Base-by-base conservation (phyloP, 164 flowering plant genomes). In the Chimonanthus salicifolius region DNA sequence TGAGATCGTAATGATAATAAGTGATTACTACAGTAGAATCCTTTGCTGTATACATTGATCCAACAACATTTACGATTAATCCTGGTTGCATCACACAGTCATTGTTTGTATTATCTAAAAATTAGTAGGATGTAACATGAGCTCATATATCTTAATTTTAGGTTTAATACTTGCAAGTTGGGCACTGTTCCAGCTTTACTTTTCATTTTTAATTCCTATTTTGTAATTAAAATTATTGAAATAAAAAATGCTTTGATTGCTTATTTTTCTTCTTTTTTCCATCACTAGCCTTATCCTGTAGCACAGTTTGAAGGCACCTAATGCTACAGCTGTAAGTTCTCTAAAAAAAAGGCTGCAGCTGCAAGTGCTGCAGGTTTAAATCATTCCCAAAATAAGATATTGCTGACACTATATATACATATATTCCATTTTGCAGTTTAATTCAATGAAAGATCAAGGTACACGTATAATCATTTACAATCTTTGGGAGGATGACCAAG, bases 401-500 rank as follows among this genome's bases (percentile, higher is more conserved):
- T 54, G 60, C 16, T 54, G 16, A 54, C 16, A 54, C 5, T 54
- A 11, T n/a, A 11, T n/a, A 4, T n/a, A 11, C 6, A 4, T 54
- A 7, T 54, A 44, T 69, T 54, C 16, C 21, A 7, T 15, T 72
- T 69, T 80, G 72, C 81, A 95, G 99, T 90, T 94, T 20, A 78
- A 85, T 81, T 18, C 64, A 47, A 82, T 93, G 84, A 80, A 82
- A 77, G 87, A 84, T 77, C 95, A 88, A 44, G 99, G 99, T 3
- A 96, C 99, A 62, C 88, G 92, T 9, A 84, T 96, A 68, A 80
- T 94, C 58, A 89, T 96, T 74, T 96, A 91, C 83, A 96, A 94
- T 78, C 88, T 96, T 11, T 96, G 99, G 99, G 97, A 92, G 80
- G 94, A 96, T 85, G 97, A 92, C 50, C 80, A 87, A 77, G 95